Conservation (phyloP, 23 red algal genomes). For the Gracilariopsis chorda region DNA sequence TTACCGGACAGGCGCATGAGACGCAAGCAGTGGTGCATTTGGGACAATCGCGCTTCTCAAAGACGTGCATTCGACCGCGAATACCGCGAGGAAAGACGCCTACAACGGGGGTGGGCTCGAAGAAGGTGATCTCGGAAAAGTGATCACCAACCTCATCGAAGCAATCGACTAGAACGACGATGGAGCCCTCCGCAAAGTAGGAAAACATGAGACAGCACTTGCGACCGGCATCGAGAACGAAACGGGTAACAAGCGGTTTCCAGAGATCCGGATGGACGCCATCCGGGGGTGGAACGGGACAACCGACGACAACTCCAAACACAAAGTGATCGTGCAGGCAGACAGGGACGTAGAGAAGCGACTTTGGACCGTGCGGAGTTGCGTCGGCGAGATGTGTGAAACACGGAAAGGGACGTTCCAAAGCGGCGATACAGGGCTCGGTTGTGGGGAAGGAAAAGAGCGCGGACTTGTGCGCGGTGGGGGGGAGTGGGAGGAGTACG, state of each 20-base stretch:
- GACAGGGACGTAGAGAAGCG: conserved; percentile 13
- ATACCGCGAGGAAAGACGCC: conserved; percentile 23
- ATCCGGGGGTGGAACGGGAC: conserved; percentile 26
- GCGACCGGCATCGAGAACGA: conserved; percentile 6
- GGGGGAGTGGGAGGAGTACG: neutral
- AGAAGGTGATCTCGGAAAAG: conserved; percentile 27
- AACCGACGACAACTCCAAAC: conserved; percentile 34
- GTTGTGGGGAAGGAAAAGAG: neutral
- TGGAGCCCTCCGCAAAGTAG: conserved; percentile 18
- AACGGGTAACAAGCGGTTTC: conserved; percentile 22
- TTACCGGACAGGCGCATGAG: neutral
- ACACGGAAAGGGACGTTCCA: neutral
- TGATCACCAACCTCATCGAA: conserved; percentile 39
- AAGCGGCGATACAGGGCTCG: neutral
- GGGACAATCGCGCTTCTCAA: conserved; percentile 37
- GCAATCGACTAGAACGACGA: conserved; percentile 19
- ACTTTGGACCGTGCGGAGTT: neutral
- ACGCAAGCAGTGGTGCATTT: neutral
- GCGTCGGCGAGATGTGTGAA: conserved; percentile 11
- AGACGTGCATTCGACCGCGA: conserved; percentile 15
- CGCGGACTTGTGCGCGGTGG: neutral
- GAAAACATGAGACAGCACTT: conserved; percentile 40
- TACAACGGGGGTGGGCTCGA: conserved; percentile 33
- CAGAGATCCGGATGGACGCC: conserved; percentile 1
- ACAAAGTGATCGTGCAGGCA: conserved; percentile 44